Evolutionary conservation across 352 stramenopile genomes (phyloP).

Genomic region (Phytophthora sansomeana): DNA sequence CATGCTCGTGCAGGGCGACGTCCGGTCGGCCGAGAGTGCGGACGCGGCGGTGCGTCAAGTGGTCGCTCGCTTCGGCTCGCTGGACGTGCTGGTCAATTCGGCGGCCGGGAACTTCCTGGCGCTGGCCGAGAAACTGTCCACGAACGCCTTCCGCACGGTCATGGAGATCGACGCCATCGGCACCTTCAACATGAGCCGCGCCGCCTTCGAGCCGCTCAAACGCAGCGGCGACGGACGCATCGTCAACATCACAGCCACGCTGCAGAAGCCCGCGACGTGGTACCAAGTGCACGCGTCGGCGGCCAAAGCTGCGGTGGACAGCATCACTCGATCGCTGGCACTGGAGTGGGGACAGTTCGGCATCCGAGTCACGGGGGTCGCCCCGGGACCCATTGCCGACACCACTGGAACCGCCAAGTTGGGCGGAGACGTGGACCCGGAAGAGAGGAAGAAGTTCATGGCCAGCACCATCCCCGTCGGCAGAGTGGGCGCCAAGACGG

Average conservation of each 20-base stretch:
- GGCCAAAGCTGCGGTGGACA: constrained; percentile 96
- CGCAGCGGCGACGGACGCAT: constrained; percentile 80
- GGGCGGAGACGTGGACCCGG: constrained; percentile 55
- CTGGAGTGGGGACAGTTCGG: constrained; percentile 96
- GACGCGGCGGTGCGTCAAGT: constrained; percentile 79
- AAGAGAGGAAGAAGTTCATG: constrained; percentile 59
- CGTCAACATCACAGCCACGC: constrained; percentile 96
- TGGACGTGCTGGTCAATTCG: constrained; percentile 95
- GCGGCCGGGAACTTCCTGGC: constrained; percentile 96
- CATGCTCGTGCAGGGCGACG: constrained; percentile 74
- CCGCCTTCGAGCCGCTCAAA: constrained; percentile 87
- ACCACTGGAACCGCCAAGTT: constrained; percentile 96
- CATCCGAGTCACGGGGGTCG: constrained; percentile 95
- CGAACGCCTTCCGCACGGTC: constrained; percentile 96
- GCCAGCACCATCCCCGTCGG: constrained; percentile 67
- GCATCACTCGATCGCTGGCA: constrained; percentile 93
- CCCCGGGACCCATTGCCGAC: constrained; percentile 95
- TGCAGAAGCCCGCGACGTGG: constrained; percentile 93
- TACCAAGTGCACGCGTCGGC: constrained; percentile 96
- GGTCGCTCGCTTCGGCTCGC: constrained; percentile 79
- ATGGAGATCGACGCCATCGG: constrained; percentile 97
- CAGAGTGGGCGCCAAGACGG: constrained; percentile 80
- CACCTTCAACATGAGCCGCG: constrained; percentile 96
- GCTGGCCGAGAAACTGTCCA: constrained; percentile 86
- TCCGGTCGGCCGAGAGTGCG: constrained; percentile 88